These are phyloP conservation scores for Rosa lucieae DNA, from an alignment of 306 rosid genomes.

Conservation along the genomic window DNA sequence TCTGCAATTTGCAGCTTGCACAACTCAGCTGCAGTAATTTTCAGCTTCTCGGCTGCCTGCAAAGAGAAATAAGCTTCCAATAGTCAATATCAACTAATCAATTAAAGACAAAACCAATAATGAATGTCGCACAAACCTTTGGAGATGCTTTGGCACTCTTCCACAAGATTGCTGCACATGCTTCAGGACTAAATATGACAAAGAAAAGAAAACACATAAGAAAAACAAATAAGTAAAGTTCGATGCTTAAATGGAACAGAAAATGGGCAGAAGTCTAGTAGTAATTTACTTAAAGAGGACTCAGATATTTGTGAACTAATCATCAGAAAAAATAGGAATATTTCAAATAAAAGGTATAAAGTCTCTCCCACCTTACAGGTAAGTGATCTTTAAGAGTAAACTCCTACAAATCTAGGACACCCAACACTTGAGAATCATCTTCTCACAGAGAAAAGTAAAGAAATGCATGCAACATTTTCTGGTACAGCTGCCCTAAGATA, in stretches of 20 bases:
- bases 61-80: slow-evolving; percentile 15
- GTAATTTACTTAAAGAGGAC: slow-evolving; percentile 6
- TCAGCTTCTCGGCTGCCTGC: slow-evolving; percentile 89
- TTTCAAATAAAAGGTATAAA: slow-evolving; percentile 10
- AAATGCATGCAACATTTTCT: slow-evolving; percentile 3
- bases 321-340: slow-evolving; percentile 8
- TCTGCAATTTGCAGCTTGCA: slow-evolving; percentile 69
- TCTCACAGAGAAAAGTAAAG: neutral
- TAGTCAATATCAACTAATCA: slow-evolving; percentile 16
- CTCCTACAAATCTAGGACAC: slow-evolving; percentile 7
- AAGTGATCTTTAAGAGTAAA: slow-evolving; percentile 6
- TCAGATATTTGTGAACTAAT: slow-evolving; percentile 10
- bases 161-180: slow-evolving; percentile 98
- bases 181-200: slow-evolving; percentile 77
- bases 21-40: slow-evolving; percentile 72
- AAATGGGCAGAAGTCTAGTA: neutral
- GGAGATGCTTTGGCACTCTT: slow-evolving; percentile 90
- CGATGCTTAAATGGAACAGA: neutral
- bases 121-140: slow-evolving; percentile 44
- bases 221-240: slow-evolving; percentile 29
- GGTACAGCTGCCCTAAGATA: neutral
- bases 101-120: slow-evolving; percentile 9
- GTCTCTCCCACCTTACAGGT: slow-evolving; percentile 6
- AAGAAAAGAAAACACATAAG: slow-evolving; percentile 33
- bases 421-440: slow-evolving; percentile 22